Evolutionary conservation across 768 basidiomycete species (phyloP), one percentile per base, ranked within the genome.

Genomic region (Serendipita vermifera): DNA sequence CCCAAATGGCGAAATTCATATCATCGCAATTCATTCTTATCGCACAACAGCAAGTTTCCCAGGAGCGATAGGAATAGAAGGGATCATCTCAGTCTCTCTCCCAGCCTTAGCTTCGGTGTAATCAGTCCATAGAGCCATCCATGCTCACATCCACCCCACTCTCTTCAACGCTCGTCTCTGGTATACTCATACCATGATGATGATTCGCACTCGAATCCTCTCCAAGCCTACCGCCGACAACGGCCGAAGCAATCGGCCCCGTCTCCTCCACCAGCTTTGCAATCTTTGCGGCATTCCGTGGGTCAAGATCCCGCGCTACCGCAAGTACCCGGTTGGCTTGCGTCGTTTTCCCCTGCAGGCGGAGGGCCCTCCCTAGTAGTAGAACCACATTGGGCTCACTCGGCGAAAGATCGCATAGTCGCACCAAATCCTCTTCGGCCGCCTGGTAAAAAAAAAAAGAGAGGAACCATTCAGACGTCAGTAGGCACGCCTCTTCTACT

Each of bases 301-400:
- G 94, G 41, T 94, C 87, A 57, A 97, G 79, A 66, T 99, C 96
- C 60, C 92, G 82, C 62, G 92, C 96, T 35, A 85, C 76, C 29
- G 91, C 88, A 59, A 99, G 84, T 70, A 83, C 76, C 59, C 86
- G 82, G 57, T 87, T 85, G 48, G 90, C 83, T 69, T 87, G 83
- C 17, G 78, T 75, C 61, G 80, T 79, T 69, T 90, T 76, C 33
- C 89, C 89, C 56, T 86, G 70, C 62, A 87, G 74, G 43, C 88
- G 81, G 65, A 96, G 97, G 58, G 86, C 83, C 71, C 85, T 87
- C 26, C 92, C 96, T 15, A 99, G 80, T 69, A 97, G 84, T 78
- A 96, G 96, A 58, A 93, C 81, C 57, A 98, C 87, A 71, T 97
- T 97, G 55, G 92, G 85, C 73, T 99, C 96, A 65, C 92, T 89